Percentiles rank a stretch among this genome's conserved stretches.
These are phyloP conservation scores for Mollisiaceae sp. DNA, from an alignment of 2,329 filamentous ascomycete species.

Conservation along the genomic window DNA sequence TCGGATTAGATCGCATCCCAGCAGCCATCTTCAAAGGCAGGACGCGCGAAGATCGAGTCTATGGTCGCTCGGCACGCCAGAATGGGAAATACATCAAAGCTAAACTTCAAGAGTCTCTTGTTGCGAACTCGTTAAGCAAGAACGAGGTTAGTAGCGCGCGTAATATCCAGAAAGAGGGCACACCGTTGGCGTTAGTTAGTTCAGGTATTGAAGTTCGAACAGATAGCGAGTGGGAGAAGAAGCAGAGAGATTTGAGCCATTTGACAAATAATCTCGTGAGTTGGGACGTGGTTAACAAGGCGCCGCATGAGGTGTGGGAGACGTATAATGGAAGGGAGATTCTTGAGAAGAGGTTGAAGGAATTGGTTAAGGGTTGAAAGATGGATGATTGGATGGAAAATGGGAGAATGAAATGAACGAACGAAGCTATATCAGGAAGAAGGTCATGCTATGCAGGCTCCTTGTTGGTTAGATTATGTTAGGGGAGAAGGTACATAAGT, in stretches of 20 bases:
- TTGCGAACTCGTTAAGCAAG: constrained; percentile 82
- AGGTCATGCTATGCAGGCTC: background rate
- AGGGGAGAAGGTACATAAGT: background rate
- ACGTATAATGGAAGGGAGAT: constrained; percentile 72
- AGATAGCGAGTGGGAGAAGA: constrained; percentile 76
- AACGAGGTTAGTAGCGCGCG: constrained; percentile 81
- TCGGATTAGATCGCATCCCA: constrained; percentile 80
- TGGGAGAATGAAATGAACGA: background rate
- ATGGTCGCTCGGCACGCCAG: constrained; percentile 79
- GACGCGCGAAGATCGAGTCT: constrained; percentile 81
- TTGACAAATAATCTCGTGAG: constrained; percentile 78
- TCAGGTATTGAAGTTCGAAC: constrained; percentile 73
- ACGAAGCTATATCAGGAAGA: background rate
- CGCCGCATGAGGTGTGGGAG: constrained; percentile 86
- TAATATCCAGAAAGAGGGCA: constrained; percentile 77
- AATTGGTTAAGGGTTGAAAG: constrained; percentile 59
- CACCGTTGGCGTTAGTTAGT: constrained; percentile 80
- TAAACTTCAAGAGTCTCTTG: constrained; percentile 89
- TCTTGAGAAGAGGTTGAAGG: constrained; percentile 78
- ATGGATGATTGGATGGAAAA: background rate
- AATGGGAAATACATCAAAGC: constrained; percentile 85
- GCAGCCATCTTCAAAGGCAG: constrained; percentile 85
- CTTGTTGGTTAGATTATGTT: background rate
- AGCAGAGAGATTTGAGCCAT: constrained; percentile 82
- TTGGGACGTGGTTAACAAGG: constrained; percentile 87